Conservation (phyloP, 352 stramenopile genomes). For the Globisporangium acanthophoron region DNA sequence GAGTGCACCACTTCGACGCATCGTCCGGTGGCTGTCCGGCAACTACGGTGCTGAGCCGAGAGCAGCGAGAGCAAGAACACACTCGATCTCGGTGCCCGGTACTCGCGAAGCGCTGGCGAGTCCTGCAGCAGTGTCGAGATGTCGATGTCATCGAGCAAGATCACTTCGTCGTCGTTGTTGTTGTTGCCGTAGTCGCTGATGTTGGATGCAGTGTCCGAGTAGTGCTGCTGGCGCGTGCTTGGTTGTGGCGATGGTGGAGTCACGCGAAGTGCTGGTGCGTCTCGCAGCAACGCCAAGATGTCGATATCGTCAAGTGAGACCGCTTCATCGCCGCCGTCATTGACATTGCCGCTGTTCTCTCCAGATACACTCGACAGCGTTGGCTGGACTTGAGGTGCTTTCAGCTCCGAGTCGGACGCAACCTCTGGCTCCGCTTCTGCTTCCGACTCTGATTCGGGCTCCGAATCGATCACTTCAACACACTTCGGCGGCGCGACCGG, state of each 20-base stretch:
- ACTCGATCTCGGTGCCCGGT: background rate
- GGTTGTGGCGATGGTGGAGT: background rate
- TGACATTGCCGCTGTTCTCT: background rate
- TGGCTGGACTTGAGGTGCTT: too few relatives aligned
- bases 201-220: too few relatives aligned
- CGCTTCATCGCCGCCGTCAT: background rate
- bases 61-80: slow-evolving; percentile 32
- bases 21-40: background rate
- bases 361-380: too few relatives aligned
- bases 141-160: slow-evolving; percentile 14
- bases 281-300: slow-evolving; percentile 21
- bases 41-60: slow-evolving; percentile 21
- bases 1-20: slow-evolving; percentile 1
- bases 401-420: too few relatives aligned
- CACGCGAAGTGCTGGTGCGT: slow-evolving; percentile 7
- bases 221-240: too few relatives aligned
- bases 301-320: slow-evolving; percentile 14
- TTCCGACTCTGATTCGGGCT: slow-evolving; percentile 18
- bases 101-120: background rate
- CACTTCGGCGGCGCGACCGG: background rate
- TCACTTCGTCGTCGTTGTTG: background rate
- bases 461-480: slow-evolving; percentile 17
- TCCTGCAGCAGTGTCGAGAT: slow-evolving; percentile 25
- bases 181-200: background rate
- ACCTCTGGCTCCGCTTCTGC: background rate